A percentile compares a stretch with the other conserved stretches of the same genome.
These are phyloP conservation scores for Datisca glomerata DNA, from an alignment of 306 rosid species.

Conservation along the genomic window DNA sequence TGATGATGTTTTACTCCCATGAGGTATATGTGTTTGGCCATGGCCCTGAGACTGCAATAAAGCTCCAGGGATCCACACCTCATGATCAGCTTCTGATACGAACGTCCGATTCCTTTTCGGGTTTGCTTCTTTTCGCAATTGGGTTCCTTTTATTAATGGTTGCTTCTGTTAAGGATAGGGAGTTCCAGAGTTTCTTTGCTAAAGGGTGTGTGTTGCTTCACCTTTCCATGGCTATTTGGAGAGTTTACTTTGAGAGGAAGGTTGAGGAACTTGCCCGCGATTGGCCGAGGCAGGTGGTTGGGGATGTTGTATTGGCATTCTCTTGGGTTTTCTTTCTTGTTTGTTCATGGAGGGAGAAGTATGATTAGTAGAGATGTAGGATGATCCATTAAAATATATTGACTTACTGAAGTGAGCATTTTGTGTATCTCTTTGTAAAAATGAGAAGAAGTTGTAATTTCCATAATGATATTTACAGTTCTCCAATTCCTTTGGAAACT, in stretches of 20 bases:
- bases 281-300: conserved; percentile 64
- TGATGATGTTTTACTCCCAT: conserved; percentile 63
- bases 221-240: conserved; percentile 76
- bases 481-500: too few species aligned
- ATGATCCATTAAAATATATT: too few species aligned
- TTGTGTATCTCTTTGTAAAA: too few species aligned
- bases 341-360: conserved; percentile 77
- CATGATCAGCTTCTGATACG: conserved; percentile 60
- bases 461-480: too few species aligned
- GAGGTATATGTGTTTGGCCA: conserved; percentile 53
- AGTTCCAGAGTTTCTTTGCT: conserved; percentile 85
- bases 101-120: conserved; percentile 85
- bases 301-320: conserved; percentile 62
- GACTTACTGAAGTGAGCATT: too few species aligned
- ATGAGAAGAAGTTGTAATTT: too few species aligned
- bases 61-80: conserved; percentile 84
- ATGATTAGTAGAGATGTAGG: conserved; percentile 59
- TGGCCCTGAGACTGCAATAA: conserved; percentile 57
- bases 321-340: conserved; percentile 75
- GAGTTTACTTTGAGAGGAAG: conserved; percentile 53
- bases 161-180: conserved; percentile 65
- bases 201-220: conserved; percentile 80
- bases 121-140: conserved; percentile 53
- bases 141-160: conserved; percentile 77
- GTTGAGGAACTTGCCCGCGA: conserved; percentile 53